phyloP scores from a whole-genome alignment of 352 stramenopile genomes.

The Phytophthora gonapodyides region DNA sequence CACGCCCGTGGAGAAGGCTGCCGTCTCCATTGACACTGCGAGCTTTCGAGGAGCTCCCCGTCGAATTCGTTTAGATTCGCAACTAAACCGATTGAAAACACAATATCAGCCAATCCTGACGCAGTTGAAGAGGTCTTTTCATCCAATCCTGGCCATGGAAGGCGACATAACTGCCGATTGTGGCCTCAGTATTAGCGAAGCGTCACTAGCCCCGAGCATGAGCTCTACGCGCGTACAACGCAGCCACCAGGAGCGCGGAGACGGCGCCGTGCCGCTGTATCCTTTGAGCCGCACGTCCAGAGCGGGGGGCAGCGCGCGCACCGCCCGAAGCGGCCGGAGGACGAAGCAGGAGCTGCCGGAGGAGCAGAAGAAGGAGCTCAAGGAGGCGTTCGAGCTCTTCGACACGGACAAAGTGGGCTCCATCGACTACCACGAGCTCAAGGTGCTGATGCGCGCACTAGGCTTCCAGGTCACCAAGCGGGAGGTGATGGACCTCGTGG shows the following conservation, averaged over 20 bases:
- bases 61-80: background rate
- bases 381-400: conserved; percentile 94
- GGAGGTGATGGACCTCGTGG: conserved; percentile 88
- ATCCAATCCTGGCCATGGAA: conserved; percentile 18
- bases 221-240: conserved; percentile 35
- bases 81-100: conserved; percentile 2
- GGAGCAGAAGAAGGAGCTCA: conserved; percentile 90
- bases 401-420: conserved; percentile 90
- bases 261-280: conserved; percentile 32
- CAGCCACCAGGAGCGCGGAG: conserved; percentile 35
- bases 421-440: conserved; percentile 95
- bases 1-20: conserved; percentile 59
- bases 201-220: conserved; percentile 25
- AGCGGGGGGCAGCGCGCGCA: conserved; percentile 14
- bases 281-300: conserved; percentile 25
- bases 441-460: conserved; percentile 93
- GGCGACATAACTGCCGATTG: conserved; percentile 7
- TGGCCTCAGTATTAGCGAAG: conserved; percentile 28
- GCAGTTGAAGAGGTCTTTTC: conserved; percentile 10
- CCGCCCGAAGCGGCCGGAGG: conserved; percentile 32
- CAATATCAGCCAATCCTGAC: conserved; percentile 22
- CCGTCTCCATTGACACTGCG: conserved; percentile 37
- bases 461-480: conserved; percentile 92
- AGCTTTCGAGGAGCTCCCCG: conserved; percentile 12
- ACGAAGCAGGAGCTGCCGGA: conserved; percentile 75